Percentiles rank a stretch among this genome's conserved stretches.
Conservation (phyloP, 768 basidiomycete species). For the Gloeopeniophorella convolvens region DNA sequence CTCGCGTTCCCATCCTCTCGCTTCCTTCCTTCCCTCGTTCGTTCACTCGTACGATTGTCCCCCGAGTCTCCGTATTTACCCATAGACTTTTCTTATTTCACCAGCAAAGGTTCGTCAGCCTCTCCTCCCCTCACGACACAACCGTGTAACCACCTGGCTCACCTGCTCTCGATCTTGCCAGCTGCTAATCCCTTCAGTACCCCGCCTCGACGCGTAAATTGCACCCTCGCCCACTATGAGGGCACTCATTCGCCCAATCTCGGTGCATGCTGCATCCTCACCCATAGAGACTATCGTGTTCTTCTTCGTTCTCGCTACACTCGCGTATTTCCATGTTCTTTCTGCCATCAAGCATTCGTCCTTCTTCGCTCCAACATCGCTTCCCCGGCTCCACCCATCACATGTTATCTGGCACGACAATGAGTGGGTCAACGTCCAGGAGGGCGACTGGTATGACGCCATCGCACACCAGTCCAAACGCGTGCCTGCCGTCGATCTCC, state of each 20-base stretch:
- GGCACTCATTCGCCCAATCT: slow-evolving; percentile 58
- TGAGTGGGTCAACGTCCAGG: slow-evolving; percentile 59
- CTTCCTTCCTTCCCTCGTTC: slow-evolving; percentile 1
- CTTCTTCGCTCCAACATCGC: slow-evolving; percentile 56
- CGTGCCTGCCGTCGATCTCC: slow-evolving; percentile 51
- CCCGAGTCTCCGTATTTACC: not conserved
- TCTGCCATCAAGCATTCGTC: slow-evolving; percentile 84
- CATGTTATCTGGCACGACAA: slow-evolving; percentile 46
- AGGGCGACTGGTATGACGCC: slow-evolving; percentile 43
- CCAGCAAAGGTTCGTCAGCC: not conserved
- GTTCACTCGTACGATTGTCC: slow-evolving; percentile 7
- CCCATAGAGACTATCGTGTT: slow-evolving; percentile 89
- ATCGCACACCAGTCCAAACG: slow-evolving; percentile 26
- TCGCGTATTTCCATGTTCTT: slow-evolving; percentile 93
- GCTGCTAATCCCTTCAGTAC: slow-evolving; percentile 8
- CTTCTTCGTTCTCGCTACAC: slow-evolving; percentile 82
- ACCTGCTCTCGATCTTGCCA: not conserved
- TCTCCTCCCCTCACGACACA: not conserved
- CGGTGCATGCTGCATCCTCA: slow-evolving; percentile 63
- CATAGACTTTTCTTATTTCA: slow-evolving; percentile 5
- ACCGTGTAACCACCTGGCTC: not conserved
- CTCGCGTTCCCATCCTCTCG: not conserved
- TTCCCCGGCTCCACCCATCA: slow-evolving; percentile 45
- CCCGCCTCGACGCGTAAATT: not conserved
- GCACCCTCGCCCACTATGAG: slow-evolving; percentile 37